phyloP scores from a whole-genome alignment of 1,284 basidiomycete genomes.

The Jaminaea rosea region DNA sequence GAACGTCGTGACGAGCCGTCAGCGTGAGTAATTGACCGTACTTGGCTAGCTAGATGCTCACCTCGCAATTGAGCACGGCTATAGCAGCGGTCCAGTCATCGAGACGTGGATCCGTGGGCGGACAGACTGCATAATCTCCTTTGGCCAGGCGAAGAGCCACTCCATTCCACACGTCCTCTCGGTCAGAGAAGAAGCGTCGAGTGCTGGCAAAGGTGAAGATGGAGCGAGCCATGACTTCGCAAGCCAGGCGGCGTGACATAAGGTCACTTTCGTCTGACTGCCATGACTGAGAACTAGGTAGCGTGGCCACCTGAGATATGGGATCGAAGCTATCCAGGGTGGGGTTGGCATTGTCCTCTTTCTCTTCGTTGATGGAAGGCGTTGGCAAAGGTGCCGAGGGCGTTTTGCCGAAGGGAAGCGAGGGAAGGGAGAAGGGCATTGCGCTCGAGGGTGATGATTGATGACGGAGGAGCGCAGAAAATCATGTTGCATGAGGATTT shows the following conservation, averaged over 20 bases:
- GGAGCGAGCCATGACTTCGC: conserved; percentile 20
- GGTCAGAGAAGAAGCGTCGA: conserved; percentile 15
- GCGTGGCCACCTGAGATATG: no score
- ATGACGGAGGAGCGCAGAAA: no score
- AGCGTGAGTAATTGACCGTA: background rate
- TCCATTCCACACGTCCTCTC: conserved; percentile 11
- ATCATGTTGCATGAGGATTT: no score
- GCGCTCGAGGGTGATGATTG: no score
- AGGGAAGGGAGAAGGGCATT: no score
- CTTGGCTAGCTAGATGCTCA: conserved; percentile 33
- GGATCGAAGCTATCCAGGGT: no score
- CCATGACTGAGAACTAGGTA: no score
- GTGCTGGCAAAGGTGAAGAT: conserved; percentile 13
- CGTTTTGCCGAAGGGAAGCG: no score
- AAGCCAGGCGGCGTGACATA: conserved; percentile 8
- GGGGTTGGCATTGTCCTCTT: no score
- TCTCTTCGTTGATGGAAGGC: no score
- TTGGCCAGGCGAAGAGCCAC: conserved; percentile 25
- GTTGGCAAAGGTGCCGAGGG: no score
- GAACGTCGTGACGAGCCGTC: background rate
- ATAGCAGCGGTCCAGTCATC: conserved; percentile 51
- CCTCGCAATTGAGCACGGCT: conserved; percentile 63
- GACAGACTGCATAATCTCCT: conserved; percentile 20
- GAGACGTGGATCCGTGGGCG: conserved; percentile 10
- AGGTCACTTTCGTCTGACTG: no score